phyloP scores from a whole-genome alignment of 202 grass and related monocot genomes.

The Schoenoplectus tabernaemontani region DNA sequence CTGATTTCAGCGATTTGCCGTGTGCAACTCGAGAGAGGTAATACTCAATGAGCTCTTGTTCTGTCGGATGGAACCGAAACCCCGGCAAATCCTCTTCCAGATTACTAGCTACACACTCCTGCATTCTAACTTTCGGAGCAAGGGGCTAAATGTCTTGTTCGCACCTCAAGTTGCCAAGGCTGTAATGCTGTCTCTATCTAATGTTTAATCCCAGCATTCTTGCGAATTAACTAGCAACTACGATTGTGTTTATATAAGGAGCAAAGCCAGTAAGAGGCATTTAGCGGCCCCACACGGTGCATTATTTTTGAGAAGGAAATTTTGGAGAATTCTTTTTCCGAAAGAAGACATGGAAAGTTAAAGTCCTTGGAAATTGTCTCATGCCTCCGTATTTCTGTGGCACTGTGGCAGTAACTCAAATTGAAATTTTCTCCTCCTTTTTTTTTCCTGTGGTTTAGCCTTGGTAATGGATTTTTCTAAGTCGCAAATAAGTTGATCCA shows the following conservation, averaged over 20 bases:
- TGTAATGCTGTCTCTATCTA: neutral
- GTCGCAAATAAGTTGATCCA: no score
- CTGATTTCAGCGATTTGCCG: conserved; percentile 54
- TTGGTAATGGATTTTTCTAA: no score
- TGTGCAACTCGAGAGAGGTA: conserved; percentile 48
- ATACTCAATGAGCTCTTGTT: conserved; percentile 80
- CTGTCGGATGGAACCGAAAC: conserved; percentile 89
- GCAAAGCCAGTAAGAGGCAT: neutral
- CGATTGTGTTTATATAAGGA: conserved; percentile 6
- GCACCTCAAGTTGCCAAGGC: neutral
- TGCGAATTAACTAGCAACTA: neutral
- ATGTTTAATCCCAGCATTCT: no score
- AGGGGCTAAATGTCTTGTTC: neutral
- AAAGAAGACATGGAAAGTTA: conserved; percentile 8
- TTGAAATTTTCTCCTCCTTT: no score
- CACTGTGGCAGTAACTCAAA: no score
- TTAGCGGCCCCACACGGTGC: neutral
- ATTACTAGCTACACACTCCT: neutral
- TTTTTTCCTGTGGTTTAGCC: no score
- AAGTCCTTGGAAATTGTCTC: neutral
- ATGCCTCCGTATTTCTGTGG: no score
- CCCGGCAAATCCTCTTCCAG: conserved; percentile 51
- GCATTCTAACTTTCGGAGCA: neutral
- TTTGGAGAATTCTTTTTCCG: neutral
- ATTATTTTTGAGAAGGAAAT: neutral